Conservation (phyloP, 306 rosid species). For the Vicia faba region DNA sequence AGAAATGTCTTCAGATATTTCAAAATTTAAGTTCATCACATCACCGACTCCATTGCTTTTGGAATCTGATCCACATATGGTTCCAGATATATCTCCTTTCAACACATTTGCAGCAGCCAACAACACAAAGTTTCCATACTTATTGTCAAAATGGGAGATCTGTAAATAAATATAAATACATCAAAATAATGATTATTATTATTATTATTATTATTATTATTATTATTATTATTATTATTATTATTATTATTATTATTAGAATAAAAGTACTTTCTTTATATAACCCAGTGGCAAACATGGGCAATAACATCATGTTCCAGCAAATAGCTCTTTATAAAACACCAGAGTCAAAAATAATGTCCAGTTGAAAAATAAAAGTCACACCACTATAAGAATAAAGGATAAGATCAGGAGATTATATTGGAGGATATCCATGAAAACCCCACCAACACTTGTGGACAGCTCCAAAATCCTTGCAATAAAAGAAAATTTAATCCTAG, state of each 20-base stretch:
- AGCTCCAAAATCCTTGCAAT: slow-evolving; percentile 9
- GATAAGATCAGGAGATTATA: slow-evolving; percentile 14
- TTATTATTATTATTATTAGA: not conserved
- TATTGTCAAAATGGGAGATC: slow-evolving; percentile 72
- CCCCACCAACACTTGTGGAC: not conserved
- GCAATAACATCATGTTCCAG: slow-evolving; percentile 29
- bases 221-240: not conserved
- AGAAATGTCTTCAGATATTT: slow-evolving; percentile 75
- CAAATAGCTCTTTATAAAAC: slow-evolving; percentile 17
- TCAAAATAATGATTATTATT: slow-evolving; percentile 23
- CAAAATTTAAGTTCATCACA: slow-evolving; percentile 50
- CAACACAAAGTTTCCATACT: slow-evolving; percentile 54
- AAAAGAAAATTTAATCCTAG: slow-evolving; percentile 22
- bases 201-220: not conserved
- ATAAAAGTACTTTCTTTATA: slow-evolving; percentile 4
- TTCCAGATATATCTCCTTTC: slow-evolving; percentile 52
- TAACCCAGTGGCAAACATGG: slow-evolving; percentile 12
- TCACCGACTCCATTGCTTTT: slow-evolving; percentile 46
- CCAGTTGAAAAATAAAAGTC: slow-evolving; percentile 8
- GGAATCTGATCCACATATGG: slow-evolving; percentile 46
- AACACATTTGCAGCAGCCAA: slow-evolving; percentile 59
- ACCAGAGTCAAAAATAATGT: not conserved
- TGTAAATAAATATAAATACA: slow-evolving; percentile 43
- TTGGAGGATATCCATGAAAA: slow-evolving; percentile 24
- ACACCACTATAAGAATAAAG: slow-evolving; percentile 2